A percentile compares a stretch with the other conserved stretches of the same genome.
phyloP scores from a whole-genome alignment of 495 filamentous ascomycete genomes.

The Choiromyces venosus region DNA sequence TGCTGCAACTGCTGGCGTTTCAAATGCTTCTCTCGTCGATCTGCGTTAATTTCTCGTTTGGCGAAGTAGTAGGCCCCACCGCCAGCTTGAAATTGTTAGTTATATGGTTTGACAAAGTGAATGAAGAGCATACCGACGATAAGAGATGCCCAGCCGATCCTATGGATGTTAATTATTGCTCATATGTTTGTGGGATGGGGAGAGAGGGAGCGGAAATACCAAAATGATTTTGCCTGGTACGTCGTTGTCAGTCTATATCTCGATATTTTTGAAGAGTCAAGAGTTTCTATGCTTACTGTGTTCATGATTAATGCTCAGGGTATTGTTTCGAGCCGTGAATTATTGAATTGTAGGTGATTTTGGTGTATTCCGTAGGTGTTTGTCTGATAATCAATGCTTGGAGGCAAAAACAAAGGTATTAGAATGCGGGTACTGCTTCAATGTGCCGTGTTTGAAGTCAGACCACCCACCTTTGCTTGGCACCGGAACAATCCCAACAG shows the following conservation, averaged over 20 bases:
- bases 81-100: conserved; percentile 53
- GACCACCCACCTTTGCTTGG: conserved; percentile 3
- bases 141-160: conserved; percentile 81
- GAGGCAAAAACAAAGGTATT: background rate
- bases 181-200: conserved; percentile 1
- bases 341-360: conserved; percentile 2
- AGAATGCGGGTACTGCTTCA: background rate
- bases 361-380: background rate
- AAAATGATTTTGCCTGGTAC: conserved; percentile 57
- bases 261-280: background rate
- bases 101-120: background rate
- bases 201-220: conserved; percentile 45
- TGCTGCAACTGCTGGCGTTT: conserved; percentile 58
- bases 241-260: conserved; percentile 26
- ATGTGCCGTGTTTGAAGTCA: conserved; percentile 12
- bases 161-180: conserved; percentile 39
- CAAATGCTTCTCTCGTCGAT: conserved; percentile 66
- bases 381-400: background rate
- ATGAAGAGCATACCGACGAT: conserved; percentile 58
- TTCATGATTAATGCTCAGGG: conserved; percentile 40
- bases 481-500: background rate
- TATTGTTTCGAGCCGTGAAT: background rate
- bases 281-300: conserved; percentile 38
- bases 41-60: conserved; percentile 86
- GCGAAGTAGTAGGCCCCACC: conserved; percentile 95